A percentile compares a stretch with the other conserved stretches of the same genome.
Evolutionary conservation across 306 rosid species (phyloP).

Genomic region (Sophora flavescens): DNA sequence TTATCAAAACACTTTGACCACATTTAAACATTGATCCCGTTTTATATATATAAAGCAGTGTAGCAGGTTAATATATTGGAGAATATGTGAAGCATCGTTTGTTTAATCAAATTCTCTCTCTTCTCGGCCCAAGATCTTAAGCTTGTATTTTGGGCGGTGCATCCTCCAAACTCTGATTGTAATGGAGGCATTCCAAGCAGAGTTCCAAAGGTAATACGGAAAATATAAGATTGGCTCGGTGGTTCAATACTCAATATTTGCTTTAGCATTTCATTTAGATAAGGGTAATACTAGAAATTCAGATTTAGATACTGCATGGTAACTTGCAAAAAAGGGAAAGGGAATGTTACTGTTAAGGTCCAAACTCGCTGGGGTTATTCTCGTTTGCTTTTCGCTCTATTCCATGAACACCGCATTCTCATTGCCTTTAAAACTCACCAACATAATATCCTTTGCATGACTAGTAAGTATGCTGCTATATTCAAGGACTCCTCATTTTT

Average conservation of each 20-base stretch:
- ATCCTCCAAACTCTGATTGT: too few species aligned
- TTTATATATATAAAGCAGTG: too few species aligned
- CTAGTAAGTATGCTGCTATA: background rate
- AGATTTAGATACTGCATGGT: background rate
- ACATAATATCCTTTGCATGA: background rate
- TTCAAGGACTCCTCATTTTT: background rate
- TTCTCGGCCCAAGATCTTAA: too few species aligned
- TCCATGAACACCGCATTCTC: background rate
- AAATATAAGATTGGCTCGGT: too few species aligned
- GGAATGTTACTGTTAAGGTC: background rate
- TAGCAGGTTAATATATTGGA: too few species aligned
- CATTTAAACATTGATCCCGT: too few species aligned
- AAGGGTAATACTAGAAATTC: background rate
- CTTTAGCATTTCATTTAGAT: background rate
- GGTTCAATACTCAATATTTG: background rate
- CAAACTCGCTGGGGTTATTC: background rate
- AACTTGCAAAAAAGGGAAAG: background rate
- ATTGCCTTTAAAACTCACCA: background rate
- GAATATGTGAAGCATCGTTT: too few species aligned
- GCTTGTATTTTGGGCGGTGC: too few species aligned
- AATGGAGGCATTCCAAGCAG: too few species aligned
- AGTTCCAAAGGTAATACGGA: background rate
- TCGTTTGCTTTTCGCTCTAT: background rate
- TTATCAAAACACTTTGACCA: too few species aligned
- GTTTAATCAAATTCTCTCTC: too few species aligned